Evolutionary conservation across 257 asterid species (phyloP).

Genomic region (Anisodus tanguticus): DNA sequence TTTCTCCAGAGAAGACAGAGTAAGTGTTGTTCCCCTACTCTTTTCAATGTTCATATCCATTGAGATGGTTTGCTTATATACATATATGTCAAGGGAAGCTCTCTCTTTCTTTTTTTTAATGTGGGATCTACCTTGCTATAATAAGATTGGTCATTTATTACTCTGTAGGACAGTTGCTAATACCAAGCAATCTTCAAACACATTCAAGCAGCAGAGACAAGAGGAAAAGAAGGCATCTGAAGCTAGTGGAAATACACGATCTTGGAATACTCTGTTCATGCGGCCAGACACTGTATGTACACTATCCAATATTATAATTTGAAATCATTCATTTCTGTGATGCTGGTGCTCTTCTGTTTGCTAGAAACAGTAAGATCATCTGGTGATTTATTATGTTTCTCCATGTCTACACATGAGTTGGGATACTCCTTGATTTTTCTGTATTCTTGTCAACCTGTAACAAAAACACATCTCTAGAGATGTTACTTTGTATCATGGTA

Average conservation of each 20-base stretch:
- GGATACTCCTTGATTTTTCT: not conserved
- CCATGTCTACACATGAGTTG: not conserved
- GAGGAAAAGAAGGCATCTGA: slow-evolving; percentile 84
- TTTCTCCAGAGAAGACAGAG: slow-evolving; percentile 52
- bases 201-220: slow-evolving; percentile 70
- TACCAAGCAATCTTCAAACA: slow-evolving; percentile 53
- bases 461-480: not conserved
- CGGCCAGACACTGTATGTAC: slow-evolving; percentile 87
- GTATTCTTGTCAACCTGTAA: not conserved
- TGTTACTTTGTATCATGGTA: not conserved
- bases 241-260: slow-evolving; percentile 81
- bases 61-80: not conserved
- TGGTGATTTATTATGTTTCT: slow-evolving; percentile 9
- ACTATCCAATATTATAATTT: not conserved
- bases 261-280: slow-evolving; percentile 91
- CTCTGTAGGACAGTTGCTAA: slow-evolving; percentile 47
- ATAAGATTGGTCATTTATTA: slow-evolving; percentile 30
- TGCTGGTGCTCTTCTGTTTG: slow-evolving; percentile 18
- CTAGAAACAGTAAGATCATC: slow-evolving; percentile 11
- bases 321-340: not conserved
- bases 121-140: not conserved
- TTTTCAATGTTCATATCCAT: not conserved
- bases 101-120: not conserved
- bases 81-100: not conserved
- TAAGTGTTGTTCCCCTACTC: slow-evolving; percentile 40